Conservation (phyloP, 2,329 filamentous ascomycete species). For the Sphaerulina populicola region DNA sequence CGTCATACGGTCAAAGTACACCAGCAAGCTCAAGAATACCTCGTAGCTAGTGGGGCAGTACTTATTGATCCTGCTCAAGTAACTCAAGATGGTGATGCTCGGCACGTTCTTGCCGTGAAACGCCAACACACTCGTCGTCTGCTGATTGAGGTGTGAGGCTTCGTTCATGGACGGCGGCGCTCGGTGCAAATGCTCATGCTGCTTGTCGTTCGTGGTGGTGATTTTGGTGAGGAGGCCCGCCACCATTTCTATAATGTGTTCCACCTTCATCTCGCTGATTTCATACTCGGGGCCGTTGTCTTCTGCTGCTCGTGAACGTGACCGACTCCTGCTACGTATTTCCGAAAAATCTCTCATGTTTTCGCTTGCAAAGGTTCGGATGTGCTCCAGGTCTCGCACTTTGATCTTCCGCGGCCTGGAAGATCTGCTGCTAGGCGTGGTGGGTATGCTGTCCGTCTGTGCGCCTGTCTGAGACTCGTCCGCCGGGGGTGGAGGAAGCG, state of each 20-base stretch:
- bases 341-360: constrained; percentile 55
- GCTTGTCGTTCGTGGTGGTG: constrained; percentile 87
- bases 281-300: constrained; percentile 65
- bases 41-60: constrained; percentile 98
- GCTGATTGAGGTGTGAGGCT: constrained; percentile 51
- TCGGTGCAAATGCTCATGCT: constrained; percentile 84
- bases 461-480: constrained; percentile 10
- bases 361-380: constrained; percentile 76
- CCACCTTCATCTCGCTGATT: constrained; percentile 94
- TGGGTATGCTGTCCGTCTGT: constrained; percentile 1
- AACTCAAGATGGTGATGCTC: constrained; percentile 92
- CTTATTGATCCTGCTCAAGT: constrained; percentile 91
- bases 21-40: constrained; percentile 86
- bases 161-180: constrained; percentile 55
- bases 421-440: constrained; percentile 26
- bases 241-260: constrained; percentile 98
- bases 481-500: neutral
- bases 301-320: constrained; percentile 39
- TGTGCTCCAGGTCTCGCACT: constrained; percentile 81
- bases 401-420: constrained; percentile 57
- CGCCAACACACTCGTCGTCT: constrained; percentile 70
- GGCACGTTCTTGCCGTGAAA: constrained; percentile 98
- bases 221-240: constrained; percentile 94
- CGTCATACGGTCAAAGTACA: constrained; percentile 99
- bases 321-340: constrained; percentile 35